Percentiles rank a stretch among this genome's conserved stretches.
phyloP scores from a whole-genome alignment of 768 basidiomycete species.

The Macrolepiota fuliginosa region DNA sequence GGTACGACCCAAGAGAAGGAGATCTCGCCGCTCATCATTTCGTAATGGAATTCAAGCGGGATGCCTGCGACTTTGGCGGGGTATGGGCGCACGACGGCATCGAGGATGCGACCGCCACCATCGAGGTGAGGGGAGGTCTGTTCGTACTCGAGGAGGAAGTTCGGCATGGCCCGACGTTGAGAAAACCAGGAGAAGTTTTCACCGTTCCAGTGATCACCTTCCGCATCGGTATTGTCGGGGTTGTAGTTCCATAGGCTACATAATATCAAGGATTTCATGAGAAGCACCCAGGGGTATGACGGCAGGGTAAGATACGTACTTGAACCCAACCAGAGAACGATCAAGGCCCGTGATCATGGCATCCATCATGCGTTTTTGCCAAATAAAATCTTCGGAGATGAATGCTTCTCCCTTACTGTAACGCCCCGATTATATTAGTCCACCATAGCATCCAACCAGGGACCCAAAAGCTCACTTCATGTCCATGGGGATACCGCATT shows the following conservation, averaged over 20 bases:
- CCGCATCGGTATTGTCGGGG: conserved; percentile 72
- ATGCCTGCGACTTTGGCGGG: conserved; percentile 88
- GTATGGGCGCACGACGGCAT: conserved; percentile 85
- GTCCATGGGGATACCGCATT: conserved; percentile 96
- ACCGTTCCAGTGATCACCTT: conserved; percentile 91
- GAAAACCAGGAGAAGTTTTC: conserved; percentile 98
- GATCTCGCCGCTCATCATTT: conserved; percentile 70
- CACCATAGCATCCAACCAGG: not conserved
- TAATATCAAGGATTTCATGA: not conserved
- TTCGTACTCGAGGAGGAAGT: conserved; percentile 51
- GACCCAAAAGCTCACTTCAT: conserved; percentile 66
- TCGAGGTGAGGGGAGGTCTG: conserved; percentile 74
- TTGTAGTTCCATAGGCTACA: conserved; percentile 93
- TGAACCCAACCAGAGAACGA: conserved; percentile 73
- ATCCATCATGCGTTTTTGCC: conserved; percentile 94
- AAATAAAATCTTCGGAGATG: conserved; percentile 65
- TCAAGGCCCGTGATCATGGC: conserved; percentile 86
- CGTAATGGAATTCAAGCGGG: conserved; percentile 72
- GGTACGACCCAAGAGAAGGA: conserved; percentile 54
- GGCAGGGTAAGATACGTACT: conserved; percentile 48
- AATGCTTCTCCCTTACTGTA: conserved; percentile 71
- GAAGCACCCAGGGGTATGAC: not conserved
- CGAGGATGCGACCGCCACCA: conserved; percentile 76
- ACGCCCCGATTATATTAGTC: not conserved
- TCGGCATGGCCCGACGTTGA: conserved; percentile 51